Evolutionary conservation across 148 eudicot genomes (phyloP).

Genomic region (Polygonum aviculare): DNA sequence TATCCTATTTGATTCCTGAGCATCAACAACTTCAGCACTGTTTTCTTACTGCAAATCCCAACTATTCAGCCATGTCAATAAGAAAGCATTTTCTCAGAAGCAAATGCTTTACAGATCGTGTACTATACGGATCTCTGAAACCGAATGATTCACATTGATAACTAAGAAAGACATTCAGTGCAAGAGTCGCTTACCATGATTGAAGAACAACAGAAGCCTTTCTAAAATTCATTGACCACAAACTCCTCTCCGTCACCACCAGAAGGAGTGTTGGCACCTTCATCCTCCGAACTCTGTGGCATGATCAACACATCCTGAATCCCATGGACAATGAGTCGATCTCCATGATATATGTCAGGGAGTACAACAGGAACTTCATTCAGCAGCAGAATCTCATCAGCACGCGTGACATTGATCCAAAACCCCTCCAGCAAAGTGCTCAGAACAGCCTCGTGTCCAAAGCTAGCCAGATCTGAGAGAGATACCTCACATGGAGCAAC

Average conservation of each 20-base stretch:
- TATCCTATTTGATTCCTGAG: too few species aligned
- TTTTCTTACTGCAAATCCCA: too few species aligned
- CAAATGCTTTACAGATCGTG: background rate
- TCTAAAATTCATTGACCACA: background rate
- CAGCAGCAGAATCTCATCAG: conserved; percentile 26
- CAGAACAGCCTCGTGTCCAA: conserved; percentile 22
- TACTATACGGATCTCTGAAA: background rate
- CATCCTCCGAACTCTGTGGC: conserved; percentile 7
- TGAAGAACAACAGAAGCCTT: background rate
- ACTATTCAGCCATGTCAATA: too few species aligned
- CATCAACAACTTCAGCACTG: too few species aligned
- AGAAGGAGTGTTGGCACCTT: background rate
- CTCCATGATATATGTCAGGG: conserved; percentile 36
- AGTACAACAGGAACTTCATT: conserved; percentile 35
- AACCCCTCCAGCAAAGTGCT: conserved; percentile 42
- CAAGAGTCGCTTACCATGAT: background rate
- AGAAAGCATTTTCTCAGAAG: background rate
- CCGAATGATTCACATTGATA: background rate
- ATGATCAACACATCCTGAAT: conserved; percentile 23
- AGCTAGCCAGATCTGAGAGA: conserved; percentile 20
- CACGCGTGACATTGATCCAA: conserved; percentile 21
- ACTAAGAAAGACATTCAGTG: background rate
- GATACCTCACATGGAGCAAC: conserved; percentile 39
- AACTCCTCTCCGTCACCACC: background rate
- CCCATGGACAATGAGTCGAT: conserved; percentile 47